Base-by-base conservation (phyloP, 1,284 basidiomycete species). In the Tausonia pullulans region DNA sequence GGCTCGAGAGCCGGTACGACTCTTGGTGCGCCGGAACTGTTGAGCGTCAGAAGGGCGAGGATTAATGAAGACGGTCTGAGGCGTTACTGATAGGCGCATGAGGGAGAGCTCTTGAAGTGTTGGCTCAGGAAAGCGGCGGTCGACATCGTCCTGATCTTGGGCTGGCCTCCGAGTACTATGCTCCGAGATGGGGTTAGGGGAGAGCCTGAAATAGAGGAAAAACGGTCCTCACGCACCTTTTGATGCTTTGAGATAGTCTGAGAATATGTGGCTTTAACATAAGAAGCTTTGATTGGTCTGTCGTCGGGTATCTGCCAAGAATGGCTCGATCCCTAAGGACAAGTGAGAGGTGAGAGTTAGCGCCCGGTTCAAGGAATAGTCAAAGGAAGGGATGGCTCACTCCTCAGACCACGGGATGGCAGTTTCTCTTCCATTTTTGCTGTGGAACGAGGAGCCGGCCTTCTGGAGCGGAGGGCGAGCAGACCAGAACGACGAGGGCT, bases 41-140 rank as follows among this genome's bases (percentile, higher is more conserved):
- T 27, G 27, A 27, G 27, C 27, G 27, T 27, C 27, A 1, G 27
- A 27, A 27, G 54, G 52, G 5, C 68, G 71, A 13, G 77, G 76
- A 27, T 85, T 90, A 70, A 98, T 81, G 76, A 99, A 98, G 39
- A 98, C 88, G 0, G 94, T 98, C 68, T 92, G 91, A 5, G 92
- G 92, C 0, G 93, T 89, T n/a, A 97, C 87, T 3, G 87, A 86
- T 53, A 94, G 82, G 72, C 90, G 83, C 8, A 84, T 81, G 71
- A 87, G 86, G 4, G 88, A 81, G 63, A 80, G 81, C 1, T 69
- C 61, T 58, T 58, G 56, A 8, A 40, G 13, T 41, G 56, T 16
- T n/a, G 39, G 39, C 39, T 8, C 16, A 2, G 27, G 27, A 27
- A 27, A 27, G 27, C 27, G 27, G 27, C 2, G 27, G 27, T 27